Evolutionary conservation across 306 rosid species (phyloP).

Genomic region (Acacia acuminata): DNA sequence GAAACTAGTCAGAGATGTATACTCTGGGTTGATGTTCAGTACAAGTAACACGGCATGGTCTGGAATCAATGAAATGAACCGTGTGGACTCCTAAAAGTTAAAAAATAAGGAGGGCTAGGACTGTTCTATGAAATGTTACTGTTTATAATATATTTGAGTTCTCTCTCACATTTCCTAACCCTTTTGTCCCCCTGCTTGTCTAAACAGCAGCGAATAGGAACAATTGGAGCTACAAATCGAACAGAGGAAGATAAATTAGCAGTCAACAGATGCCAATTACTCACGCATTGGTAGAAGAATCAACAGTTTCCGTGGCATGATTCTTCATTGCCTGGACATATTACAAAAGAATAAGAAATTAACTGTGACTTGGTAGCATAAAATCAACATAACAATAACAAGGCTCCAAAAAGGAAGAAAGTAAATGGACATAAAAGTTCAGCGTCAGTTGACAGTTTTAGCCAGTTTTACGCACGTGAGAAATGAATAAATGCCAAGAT

Average conservation of each 20-base stretch:
- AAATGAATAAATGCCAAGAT: constrained; percentile 24
- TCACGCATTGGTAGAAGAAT: constrained; percentile 65
- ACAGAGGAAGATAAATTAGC: constrained; percentile 15
- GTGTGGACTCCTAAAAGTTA: neutral
- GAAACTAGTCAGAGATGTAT: constrained; percentile 24
- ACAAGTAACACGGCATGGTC: constrained; percentile 3
- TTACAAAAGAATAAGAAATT: constrained; percentile 15
- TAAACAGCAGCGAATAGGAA: neutral
- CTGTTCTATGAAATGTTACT: neutral
- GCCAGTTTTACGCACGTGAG: constrained; percentile 24
- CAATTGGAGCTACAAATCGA: constrained; percentile 13
- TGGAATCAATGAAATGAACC: constrained; percentile 12
- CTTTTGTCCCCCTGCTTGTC: neutral
- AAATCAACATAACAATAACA: constrained; percentile 10
- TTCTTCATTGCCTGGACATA: constrained; percentile 83
- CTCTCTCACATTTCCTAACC: neutral
- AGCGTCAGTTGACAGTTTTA: constrained; percentile 8
- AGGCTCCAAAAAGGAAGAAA: constrained; percentile 22
- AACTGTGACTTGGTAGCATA: constrained; percentile 7
- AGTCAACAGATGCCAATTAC: constrained; percentile 45
- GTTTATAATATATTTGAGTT: neutral
- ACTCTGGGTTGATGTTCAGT: neutral
- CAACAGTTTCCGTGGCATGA: constrained; percentile 81
- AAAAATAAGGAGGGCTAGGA: neutral
- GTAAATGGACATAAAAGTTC: constrained; percentile 8